These are phyloP conservation scores for Chalciporus piperatus DNA, from an alignment of 768 basidiomycete genomes.

Conservation along the genomic window DNA sequence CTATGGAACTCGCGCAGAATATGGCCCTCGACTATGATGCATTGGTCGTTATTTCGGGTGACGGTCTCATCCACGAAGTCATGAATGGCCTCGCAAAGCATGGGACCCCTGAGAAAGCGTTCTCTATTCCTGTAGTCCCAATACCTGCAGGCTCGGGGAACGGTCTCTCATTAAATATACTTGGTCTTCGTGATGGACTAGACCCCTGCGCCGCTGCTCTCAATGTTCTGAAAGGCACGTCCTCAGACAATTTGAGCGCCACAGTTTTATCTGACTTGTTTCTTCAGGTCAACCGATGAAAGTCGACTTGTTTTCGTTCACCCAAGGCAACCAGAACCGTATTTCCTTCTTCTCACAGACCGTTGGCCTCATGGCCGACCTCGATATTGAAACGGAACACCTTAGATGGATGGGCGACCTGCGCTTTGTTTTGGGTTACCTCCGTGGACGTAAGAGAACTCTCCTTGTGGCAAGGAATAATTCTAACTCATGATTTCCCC, in stretches of 20 bases:
- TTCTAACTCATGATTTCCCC: constrained; percentile 3
- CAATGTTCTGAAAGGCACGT: constrained; percentile 72
- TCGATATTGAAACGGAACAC: constrained; percentile 82
- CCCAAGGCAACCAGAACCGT: constrained; percentile 56
- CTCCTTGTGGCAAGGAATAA: neutral
- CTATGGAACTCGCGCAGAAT: constrained; percentile 56
- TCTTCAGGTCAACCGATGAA: constrained; percentile 64
- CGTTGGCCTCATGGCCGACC: constrained; percentile 80
- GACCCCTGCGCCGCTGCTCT: constrained; percentile 72
- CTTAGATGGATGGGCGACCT: constrained; percentile 84
- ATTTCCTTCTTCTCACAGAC: constrained; percentile 85
- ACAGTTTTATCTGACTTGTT: constrained; percentile 1
- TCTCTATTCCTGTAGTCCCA: constrained; percentile 68
- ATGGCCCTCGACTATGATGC: constrained; percentile 66
- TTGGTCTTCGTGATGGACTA: constrained; percentile 66
- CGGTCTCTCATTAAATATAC: constrained; percentile 66
- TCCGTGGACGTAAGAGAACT: constrained; percentile 57
- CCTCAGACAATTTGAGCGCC: neutral
- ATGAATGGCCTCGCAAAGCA: constrained; percentile 80
- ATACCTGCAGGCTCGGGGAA: constrained; percentile 86
- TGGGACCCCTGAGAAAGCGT: constrained; percentile 53
- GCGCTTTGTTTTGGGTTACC: constrained; percentile 71
- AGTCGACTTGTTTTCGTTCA: constrained; percentile 75
- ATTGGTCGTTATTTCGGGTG: constrained; percentile 74
- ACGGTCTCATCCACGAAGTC: constrained; percentile 81